These are phyloP conservation scores for Smithsoniella earleae DNA, from an alignment of 163 green algal species.

Conservation along the genomic window DNA sequence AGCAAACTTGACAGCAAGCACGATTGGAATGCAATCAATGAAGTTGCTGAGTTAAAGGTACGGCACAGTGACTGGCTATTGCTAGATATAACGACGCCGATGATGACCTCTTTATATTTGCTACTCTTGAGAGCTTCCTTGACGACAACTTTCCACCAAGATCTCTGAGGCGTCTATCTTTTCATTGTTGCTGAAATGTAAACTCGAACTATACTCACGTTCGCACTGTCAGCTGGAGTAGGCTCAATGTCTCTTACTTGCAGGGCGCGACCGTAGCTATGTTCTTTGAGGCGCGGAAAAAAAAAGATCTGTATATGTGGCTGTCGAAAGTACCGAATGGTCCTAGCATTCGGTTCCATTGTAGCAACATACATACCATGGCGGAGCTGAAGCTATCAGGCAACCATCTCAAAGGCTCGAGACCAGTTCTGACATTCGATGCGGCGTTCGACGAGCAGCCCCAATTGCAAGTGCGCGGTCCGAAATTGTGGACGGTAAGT, in stretches of 20 bases:
- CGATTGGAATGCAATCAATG: constrained; percentile 75
- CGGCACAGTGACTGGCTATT: too few species aligned
- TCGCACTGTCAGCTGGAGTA: too few species aligned
- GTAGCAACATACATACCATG: constrained; percentile 92
- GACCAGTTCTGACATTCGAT: constrained; percentile 80
- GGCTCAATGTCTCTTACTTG: constrained; percentile 2
- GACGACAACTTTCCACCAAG: constrained; percentile 22
- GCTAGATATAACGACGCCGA: too few species aligned
- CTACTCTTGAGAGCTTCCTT: constrained; percentile 30
- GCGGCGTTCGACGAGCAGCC: constrained; percentile 72
- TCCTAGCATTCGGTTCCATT: constrained; percentile 85
- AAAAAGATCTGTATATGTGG: constrained; percentile 93
- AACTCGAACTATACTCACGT: too few species aligned
- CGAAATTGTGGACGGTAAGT: too few species aligned
- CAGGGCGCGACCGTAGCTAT: constrained; percentile 71
- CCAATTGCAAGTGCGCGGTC: constrained; percentile 70
- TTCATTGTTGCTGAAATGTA: too few species aligned
- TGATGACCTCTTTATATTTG: constrained; percentile 31
- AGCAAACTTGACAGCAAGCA: constrained; percentile 90
- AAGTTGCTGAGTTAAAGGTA: constrained; percentile 83
- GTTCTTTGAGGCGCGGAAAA: constrained; percentile 92
- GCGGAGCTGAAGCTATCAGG: constrained; percentile 91
- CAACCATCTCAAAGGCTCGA: constrained; percentile 88
- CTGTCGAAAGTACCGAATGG: constrained; percentile 74
- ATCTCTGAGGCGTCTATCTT: constrained; percentile 30